Conservation (phyloP, 441 rosid species). For the Macaranga tanarius region DNA sequence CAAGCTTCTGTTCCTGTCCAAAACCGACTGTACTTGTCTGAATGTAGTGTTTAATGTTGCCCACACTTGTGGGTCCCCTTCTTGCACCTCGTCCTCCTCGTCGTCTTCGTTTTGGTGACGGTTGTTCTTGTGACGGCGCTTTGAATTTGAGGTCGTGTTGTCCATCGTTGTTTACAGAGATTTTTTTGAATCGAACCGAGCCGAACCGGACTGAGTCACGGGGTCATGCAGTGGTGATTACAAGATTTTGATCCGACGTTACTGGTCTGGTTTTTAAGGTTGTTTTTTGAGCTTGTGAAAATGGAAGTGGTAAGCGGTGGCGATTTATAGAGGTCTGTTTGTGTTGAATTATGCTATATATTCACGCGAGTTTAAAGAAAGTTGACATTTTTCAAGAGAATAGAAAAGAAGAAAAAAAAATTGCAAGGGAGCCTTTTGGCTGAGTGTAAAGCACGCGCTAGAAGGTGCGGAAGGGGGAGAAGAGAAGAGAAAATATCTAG, state of each 20-base stretch:
- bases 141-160: constrained; percentile 13
- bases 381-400: too few species aligned
- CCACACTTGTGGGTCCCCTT: constrained; percentile 64
- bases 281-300: neutral
- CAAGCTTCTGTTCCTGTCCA: constrained; percentile 76
- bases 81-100: constrained; percentile 35
- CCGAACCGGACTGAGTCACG: constrained; percentile 10
- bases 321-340: neutral
- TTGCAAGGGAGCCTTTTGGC: too few species aligned
- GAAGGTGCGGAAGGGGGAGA: neutral
- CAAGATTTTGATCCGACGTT: neutral
- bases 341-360: neutral
- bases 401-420: too few species aligned
- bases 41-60: constrained; percentile 47
- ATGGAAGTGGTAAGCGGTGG: neutral
- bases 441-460: constrained; percentile 6
- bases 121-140: constrained; percentile 25
- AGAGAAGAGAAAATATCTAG: neutral
- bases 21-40: constrained; percentile 66
- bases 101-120: constrained; percentile 17
- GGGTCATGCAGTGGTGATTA: constrained; percentile 10
- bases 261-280: too few species aligned
- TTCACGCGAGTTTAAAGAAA: too few species aligned
- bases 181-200: constrained; percentile 26
- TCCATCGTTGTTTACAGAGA: constrained; percentile 35